Base-by-base conservation (phyloP, 495 filamentous ascomycete species). In the Xylaria palmicola region DNA sequence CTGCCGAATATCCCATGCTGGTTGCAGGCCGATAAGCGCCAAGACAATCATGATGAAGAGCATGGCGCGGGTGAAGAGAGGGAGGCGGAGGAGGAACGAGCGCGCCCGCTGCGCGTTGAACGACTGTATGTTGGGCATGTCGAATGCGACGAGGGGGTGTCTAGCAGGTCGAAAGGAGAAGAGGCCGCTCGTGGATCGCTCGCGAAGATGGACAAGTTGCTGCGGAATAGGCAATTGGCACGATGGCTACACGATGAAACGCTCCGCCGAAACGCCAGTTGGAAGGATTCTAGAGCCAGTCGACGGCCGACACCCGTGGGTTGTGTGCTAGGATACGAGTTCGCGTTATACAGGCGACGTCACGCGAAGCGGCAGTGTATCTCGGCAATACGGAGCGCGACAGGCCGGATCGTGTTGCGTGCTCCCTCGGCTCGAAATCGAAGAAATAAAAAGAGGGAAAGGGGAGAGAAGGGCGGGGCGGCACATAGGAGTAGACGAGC, bases 51-150 rank as follows among this genome's bases (percentile, higher is more conserved):
- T 90, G 24, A 85, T 68, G n/a, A 86, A 59, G 9, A 96, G 65
- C 12, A 90, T 82, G n/a, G 84, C 74, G 29, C 92, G 88, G 30
- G 94, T 97, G 66, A 92, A 89, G 2, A 97, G 79, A 44, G 94
- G 94, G n/a, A 98, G 77, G 7, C 92, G 88, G 59, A 90, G 78
- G 64, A 96, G 62, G 72, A 96, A 97, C 15, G 86, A 85, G 48
- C 77, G 71, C 62, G 74, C 72, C 17, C 81, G 76, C 48, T 67
- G 57, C 24, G 75, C 73, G 61, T 63, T 77, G 68, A 83, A 75
- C 8, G 72, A 69, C 17, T 76, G 76, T 9, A 79, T 64, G 26
- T 64, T 73, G 50, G 75, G 74, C 71, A 75, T 74, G 59, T 60
- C 41, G 26, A 20, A 17, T n/a, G 15, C 6, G 8, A 10, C 5